A percentile compares a stretch with the other conserved stretches of the same genome.
Conservation (phyloP, 140 eudicot species). For the Senecio squalidus region DNA sequence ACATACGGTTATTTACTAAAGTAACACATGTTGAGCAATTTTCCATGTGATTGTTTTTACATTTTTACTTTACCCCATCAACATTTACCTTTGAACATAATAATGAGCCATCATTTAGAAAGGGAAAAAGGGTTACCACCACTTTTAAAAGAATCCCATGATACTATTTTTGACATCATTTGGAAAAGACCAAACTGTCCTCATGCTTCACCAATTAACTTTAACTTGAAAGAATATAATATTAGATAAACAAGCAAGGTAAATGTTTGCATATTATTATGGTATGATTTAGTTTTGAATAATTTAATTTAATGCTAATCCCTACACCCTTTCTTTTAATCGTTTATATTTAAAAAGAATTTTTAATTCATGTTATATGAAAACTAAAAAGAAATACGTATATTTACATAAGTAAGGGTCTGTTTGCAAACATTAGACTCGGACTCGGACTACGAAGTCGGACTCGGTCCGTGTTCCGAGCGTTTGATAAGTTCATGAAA, state of each 20-base stretch:
- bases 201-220: not conserved
- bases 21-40: too few relatives aligned
- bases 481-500: too few relatives aligned
- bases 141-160: constrained; percentile 27
- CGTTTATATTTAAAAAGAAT: too few relatives aligned
- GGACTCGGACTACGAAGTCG: too few relatives aligned
- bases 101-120: constrained; percentile 7
- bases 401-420: too few relatives aligned
- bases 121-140: not conserved
- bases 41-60: too few relatives aligned
- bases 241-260: not conserved
- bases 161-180: constrained; percentile 13
- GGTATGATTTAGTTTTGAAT: not conserved
- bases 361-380: too few relatives aligned
- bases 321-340: not conserved
- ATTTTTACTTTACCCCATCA: not conserved
- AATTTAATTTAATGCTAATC: not conserved
- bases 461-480: too few relatives aligned
- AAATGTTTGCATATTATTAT: constrained; percentile 18
- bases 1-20: too few relatives aligned
- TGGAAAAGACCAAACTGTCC: constrained; percentile 17
- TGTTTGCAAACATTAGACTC: too few relatives aligned
- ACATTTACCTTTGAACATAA: constrained; percentile 4
- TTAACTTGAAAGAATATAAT: not conserved
- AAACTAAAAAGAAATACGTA: too few relatives aligned